Conservation (phyloP, 164 flowering plant genomes). For the Euptelea pleiosperma region DNA sequence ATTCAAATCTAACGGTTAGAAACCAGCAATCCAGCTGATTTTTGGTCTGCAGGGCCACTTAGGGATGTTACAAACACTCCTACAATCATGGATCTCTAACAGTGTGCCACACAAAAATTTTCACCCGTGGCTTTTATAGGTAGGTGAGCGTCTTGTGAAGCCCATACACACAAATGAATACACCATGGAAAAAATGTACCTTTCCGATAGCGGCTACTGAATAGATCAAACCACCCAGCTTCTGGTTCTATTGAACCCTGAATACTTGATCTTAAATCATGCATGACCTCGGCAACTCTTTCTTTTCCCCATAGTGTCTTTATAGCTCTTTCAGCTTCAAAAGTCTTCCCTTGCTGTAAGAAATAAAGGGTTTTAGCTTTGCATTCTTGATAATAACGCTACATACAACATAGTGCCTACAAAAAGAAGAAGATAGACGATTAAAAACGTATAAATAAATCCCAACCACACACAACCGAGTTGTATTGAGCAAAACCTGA, state of each 20-base stretch:
- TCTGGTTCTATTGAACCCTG: conserved; percentile 84
- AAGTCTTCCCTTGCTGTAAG: conserved; percentile 76
- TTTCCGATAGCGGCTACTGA: conserved; percentile 88
- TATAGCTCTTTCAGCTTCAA: conserved; percentile 71
- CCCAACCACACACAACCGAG: not conserved
- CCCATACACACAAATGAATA: not conserved
- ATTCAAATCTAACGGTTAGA: no score
- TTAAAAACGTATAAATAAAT: not conserved
- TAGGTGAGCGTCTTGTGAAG: no score
- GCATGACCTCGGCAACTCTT: conserved; percentile 78
- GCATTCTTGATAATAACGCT: conserved; percentile 6
- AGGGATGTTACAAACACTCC: no score
- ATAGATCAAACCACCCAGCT: conserved; percentile 97
- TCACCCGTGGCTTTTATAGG: no score
- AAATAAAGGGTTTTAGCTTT: not conserved
- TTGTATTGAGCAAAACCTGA: conserved; percentile 54
- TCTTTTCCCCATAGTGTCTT: conserved; percentile 81
- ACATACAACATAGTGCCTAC: not conserved
- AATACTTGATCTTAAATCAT: conserved; percentile 51
- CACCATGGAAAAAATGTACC: conserved; percentile 57
- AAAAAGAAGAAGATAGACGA: conserved; percentile 1
- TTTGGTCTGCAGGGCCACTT: no score
- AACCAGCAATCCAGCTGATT: no score
- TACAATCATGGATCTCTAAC: no score
- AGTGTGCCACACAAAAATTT: no score